phyloP scores from a whole-genome alignment of 1,284 basidiomycete species.

The Anthracocystis walkeri region DNA sequence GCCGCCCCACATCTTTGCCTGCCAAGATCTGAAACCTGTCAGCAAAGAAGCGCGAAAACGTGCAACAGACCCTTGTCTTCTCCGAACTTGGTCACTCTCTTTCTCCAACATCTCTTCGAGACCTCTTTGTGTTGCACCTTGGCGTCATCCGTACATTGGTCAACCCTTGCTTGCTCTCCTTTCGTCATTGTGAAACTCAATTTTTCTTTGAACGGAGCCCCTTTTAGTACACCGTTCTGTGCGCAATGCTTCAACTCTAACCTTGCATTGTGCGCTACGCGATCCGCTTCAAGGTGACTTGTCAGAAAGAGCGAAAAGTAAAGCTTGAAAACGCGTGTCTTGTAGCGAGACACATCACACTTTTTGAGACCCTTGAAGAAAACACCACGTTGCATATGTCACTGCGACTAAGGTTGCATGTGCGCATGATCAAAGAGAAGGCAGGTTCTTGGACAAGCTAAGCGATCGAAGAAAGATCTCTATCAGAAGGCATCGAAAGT shows the following conservation, averaged over 20 bases:
- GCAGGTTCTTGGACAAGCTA: too few species aligned
- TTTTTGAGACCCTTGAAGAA: too few species aligned
- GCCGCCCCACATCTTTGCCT: not conserved
- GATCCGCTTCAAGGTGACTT: too few species aligned
- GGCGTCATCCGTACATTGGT: not conserved
- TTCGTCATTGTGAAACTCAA: not conserved
- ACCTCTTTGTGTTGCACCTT: not conserved
- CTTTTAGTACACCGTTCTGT: not conserved
- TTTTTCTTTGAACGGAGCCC: not conserved
- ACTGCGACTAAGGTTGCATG: too few species aligned
- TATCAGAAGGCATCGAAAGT: too few species aligned
- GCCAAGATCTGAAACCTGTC: constrained; percentile 6
- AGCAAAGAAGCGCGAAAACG: not conserved
- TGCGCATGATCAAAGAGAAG: too few species aligned
- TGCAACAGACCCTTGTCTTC: not conserved
- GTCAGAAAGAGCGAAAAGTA: too few species aligned
- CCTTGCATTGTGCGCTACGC: not conserved
- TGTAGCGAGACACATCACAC: too few species aligned
- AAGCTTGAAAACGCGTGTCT: too few species aligned
- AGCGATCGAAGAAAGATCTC: too few species aligned
- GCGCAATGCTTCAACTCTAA: constrained; percentile 5
- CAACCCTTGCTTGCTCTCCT: not conserved
- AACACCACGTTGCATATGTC: too few species aligned
- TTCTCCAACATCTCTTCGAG: not conserved
- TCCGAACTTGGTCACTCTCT: not conserved